A percentile compares a stretch with the other conserved stretches of the same genome.
These are phyloP conservation scores for Trichoderma reesei DNA, from an alignment of 495 filamentous ascomycete species.

Conservation along the genomic window DNA sequence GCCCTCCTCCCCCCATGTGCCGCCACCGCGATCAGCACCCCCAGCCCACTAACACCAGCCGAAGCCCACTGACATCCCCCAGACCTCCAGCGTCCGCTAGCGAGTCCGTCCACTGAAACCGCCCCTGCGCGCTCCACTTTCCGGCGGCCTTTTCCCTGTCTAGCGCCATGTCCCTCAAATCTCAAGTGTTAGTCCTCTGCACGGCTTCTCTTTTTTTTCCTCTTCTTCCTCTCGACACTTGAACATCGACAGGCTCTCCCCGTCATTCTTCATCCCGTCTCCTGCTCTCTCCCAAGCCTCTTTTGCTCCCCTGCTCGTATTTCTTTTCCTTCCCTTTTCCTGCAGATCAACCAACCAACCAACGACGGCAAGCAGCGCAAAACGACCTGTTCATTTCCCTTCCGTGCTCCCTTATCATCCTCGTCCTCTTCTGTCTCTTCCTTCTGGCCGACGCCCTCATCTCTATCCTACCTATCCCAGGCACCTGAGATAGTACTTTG, in stretches of 20 bases:
- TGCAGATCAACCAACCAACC: constrained; percentile 2
- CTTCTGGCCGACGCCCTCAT: not conserved
- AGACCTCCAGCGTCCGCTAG: too few relatives aligned
- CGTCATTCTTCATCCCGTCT: not conserved
- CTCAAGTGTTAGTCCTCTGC: too few relatives aligned
- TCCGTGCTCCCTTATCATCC: not conserved
- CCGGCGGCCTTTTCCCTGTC: too few relatives aligned
- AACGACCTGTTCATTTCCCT: not conserved
- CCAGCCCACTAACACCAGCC: too few relatives aligned
- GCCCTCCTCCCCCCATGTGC: too few relatives aligned
- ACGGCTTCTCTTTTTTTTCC: not conserved
- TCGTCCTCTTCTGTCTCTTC: not conserved
- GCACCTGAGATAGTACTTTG: not conserved
- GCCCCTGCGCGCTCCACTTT: too few relatives aligned
- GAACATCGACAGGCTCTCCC: not conserved
- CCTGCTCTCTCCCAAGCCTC: not conserved
- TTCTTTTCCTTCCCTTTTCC: not conserved
- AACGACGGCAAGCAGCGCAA: not conserved
- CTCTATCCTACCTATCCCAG: not conserved
- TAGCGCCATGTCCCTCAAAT: too few relatives aligned
- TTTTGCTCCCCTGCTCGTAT: not conserved
- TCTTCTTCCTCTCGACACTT: not conserved
- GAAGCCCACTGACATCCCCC: too few relatives aligned
- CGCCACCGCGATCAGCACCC: too few relatives aligned
- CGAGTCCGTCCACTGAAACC: too few relatives aligned